Conservation (phyloP, 331 rosid species). For the Quercus lobata region DNA sequence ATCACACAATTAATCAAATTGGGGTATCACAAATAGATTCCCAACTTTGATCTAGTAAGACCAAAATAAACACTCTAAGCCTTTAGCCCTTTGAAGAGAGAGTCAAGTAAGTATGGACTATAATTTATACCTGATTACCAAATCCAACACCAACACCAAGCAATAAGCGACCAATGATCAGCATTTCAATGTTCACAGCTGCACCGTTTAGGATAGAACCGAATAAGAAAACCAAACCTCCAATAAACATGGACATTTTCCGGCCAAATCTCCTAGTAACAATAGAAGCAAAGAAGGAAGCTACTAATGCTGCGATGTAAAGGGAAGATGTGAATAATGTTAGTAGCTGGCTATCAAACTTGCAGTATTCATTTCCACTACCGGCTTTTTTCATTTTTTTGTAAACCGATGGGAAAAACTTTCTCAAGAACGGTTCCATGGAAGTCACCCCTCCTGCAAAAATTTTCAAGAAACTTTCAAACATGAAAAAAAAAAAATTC, state of each 20-base stretch:
- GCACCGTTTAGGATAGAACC: constrained; percentile 69
- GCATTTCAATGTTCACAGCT: constrained; percentile 28
- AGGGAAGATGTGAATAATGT: constrained; percentile 84
- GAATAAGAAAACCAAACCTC: constrained; percentile 55
- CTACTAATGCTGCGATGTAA: constrained; percentile 68
- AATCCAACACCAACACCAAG: constrained; percentile 88
- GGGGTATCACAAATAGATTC: too few species aligned
- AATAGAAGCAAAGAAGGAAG: constrained; percentile 65
- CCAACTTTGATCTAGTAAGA: too few species aligned
- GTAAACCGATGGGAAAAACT: constrained; percentile 65
- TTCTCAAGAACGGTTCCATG: constrained; percentile 62
- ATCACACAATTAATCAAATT: too few species aligned
- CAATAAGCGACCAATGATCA: constrained; percentile 76
- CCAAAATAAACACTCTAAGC: too few species aligned
- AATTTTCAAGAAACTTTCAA: too few species aligned
- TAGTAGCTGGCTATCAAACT: constrained; percentile 59
- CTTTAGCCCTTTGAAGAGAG: too few species aligned
- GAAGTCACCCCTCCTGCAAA: constrained; percentile 81
- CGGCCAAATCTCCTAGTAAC: constrained; percentile 67
- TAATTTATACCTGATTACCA: constrained; percentile 63
- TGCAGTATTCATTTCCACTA: constrained; percentile 56
- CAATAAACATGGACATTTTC: constrained; percentile 70
- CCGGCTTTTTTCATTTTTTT: constrained; percentile 39
- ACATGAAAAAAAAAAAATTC: too few species aligned
- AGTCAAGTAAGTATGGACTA: too few species aligned